Evolutionary conservation across 2,329 filamentous ascomycete species (phyloP).

Genomic region (Trichoderma breve): DNA sequence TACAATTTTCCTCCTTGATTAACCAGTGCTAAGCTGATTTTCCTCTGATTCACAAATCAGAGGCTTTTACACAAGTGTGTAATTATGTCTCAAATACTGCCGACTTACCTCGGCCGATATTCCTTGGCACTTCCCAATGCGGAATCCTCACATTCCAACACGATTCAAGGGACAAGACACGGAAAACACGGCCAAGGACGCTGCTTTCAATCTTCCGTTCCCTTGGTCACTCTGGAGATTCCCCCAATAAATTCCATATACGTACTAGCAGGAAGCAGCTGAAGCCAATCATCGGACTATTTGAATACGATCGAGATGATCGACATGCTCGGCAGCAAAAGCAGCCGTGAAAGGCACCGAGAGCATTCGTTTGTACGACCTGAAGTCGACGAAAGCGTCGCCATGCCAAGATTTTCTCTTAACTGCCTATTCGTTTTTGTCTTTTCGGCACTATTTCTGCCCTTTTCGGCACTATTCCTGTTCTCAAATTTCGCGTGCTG

Average conservation of each 20-base stretch:
- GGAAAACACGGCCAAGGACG: neutral
- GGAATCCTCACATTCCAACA: neutral
- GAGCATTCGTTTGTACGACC: neutral
- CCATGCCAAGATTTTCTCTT: neutral
- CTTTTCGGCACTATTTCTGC: neutral
- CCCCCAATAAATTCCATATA: neutral
- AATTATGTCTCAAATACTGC: neutral
- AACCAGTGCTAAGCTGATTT: neutral
- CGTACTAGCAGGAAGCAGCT: neutral
- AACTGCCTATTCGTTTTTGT: neutral
- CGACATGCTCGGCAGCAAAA: neutral
- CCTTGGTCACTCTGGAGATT: neutral
- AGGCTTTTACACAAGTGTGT: neutral
- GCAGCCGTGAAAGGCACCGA: neutral
- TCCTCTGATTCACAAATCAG: neutral
- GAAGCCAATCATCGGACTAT: neutral
- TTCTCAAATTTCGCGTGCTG: neutral
- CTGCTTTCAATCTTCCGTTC: neutral
- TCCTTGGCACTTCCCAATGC: neutral
- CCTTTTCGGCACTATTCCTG: neutral
- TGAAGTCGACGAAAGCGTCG: neutral
- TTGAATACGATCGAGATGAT: neutral
- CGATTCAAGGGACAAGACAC: neutral
- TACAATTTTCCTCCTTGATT: neutral
- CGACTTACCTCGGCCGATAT: neutral